Evolutionary conservation across 768 basidiomycete genomes (phyloP).

Genomic region (Myochromella boudieri): DNA sequence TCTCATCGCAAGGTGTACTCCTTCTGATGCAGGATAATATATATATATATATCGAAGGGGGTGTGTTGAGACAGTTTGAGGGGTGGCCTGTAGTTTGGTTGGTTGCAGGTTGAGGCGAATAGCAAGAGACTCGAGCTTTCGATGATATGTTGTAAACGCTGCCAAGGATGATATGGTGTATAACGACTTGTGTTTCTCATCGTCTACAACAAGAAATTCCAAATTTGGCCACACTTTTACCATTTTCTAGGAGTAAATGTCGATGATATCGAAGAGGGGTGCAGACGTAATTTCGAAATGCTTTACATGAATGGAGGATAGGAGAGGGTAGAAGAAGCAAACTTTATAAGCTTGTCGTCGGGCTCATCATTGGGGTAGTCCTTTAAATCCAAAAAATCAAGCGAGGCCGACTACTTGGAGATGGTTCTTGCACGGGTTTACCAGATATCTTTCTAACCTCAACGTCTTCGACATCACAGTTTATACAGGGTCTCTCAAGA

Average conservation of each 20-base stretch:
- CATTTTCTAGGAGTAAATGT: background rate
- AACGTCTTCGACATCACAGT: background rate
- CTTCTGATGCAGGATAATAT: too few relatives aligned
- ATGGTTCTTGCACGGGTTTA: background rate
- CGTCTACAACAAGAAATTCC: background rate
- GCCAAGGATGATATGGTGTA: too few relatives aligned
- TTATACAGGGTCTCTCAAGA: background rate
- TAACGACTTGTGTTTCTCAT: too few relatives aligned
- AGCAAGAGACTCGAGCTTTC: too few relatives aligned
- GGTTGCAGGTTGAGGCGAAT: too few relatives aligned
- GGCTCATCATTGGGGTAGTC: background rate
- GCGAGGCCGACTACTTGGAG: background rate
- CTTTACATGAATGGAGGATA: background rate
- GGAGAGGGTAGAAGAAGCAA: background rate
- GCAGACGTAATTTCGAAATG: background rate
- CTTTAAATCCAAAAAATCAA: slow-evolving; percentile 1
- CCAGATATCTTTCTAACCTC: background rate
- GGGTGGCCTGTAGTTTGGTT: too few relatives aligned
- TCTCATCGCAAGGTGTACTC: too few relatives aligned
- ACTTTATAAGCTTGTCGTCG: background rate
- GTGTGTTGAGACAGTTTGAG: too few relatives aligned
- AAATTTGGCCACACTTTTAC: background rate
- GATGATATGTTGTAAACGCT: too few relatives aligned
- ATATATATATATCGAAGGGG: too few relatives aligned
- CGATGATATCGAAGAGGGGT: background rate